These are phyloP conservation scores for Dentipellis sp. DNA, from an alignment of 768 basidiomycete species.

Conservation along the genomic window DNA sequence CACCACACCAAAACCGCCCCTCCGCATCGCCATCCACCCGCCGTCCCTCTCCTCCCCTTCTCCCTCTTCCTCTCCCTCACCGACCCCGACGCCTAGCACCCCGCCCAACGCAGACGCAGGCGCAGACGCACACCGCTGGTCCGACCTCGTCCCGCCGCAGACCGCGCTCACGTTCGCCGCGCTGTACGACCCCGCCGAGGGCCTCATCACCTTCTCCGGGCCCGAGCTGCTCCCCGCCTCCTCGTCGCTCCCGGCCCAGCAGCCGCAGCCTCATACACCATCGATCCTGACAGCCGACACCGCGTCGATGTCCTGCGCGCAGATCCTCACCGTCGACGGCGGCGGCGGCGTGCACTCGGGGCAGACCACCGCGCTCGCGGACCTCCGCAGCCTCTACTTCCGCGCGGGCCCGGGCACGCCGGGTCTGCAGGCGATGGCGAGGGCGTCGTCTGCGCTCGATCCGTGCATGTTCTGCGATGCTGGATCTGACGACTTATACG, in stretches of 20 bases:
- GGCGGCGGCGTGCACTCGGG: constrained; percentile 10
- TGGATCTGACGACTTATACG: background rate
- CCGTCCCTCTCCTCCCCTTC: too few species aligned
- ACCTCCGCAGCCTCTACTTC: constrained; percentile 13
- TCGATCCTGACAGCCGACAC: background rate
- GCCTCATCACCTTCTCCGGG: constrained; percentile 48
- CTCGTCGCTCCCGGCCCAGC: background rate
- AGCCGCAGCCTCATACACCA: background rate
- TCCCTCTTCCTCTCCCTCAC: too few species aligned
- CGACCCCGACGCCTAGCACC: too few species aligned
- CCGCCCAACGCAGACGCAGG: too few species aligned
- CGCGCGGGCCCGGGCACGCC: constrained; percentile 1
- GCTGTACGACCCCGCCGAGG: constrained; percentile 49
- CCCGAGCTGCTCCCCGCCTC: constrained; percentile 31
- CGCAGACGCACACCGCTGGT: constrained; percentile 32
- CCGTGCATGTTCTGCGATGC: too few species aligned
- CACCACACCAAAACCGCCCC: too few species aligned
- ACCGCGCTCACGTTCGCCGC: constrained; percentile 50
- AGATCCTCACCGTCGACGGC: constrained; percentile 21
- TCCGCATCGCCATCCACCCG: too few species aligned
- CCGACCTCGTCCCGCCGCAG: constrained; percentile 46
- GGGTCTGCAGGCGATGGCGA: background rate
- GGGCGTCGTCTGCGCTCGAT: constrained; percentile 14
- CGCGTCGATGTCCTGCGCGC: constrained; percentile 19
- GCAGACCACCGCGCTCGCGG: constrained; percentile 13